Evolutionary conservation across 2,329 filamentous ascomycete genomes (phyloP), one percentile per base, ranked within the genome.

Genomic region (Cladosporium sp.): DNA sequence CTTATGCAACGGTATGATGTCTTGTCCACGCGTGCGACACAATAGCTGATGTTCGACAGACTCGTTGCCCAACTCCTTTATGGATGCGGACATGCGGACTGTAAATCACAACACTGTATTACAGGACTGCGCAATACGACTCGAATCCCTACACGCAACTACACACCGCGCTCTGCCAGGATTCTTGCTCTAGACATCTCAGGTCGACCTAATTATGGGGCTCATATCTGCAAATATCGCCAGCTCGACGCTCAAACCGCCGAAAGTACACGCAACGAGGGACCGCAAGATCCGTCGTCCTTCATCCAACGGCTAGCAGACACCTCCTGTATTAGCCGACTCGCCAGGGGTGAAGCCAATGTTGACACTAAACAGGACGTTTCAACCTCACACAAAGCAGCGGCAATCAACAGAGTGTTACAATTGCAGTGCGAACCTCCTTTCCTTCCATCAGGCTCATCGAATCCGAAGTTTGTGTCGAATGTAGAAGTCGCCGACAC

Each of bases 161-260:
- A 93, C 74, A 96, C 89, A 64, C 84, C 89, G 12, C 86, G 91
- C 31, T 96, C 91, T 72, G 92, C 92, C 3, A 86, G 92, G 70
- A 91, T 90, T 0, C 80, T 96, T 56, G 93, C 93, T 6, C 84
- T 91, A 53, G 89, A 90, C 71, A 81, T 96, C 56, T 91, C 91
- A 8, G 90, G 88, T 71, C 86, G 90, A 70, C 90, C 92, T 69
- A 87, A 93, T 68, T 87, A 91, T 0, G 88, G 91, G 68, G 82
- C 80, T 67, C 86, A 86, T 16, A 79, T 96, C 1, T 96, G 92
- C 71, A 35, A 56, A 8, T 33, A 63, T 56, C 21, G 14, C 7
- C 23, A 40, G 28, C 23, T 16, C 29, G 29, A 28, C 35, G 18
- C 26, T n/a, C 29, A 29, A 52, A 23, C 60, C 49, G 23, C 16